phyloP scores from a whole-genome alignment of 208 protist species.

The Strigomonas oncopelti region DNA sequence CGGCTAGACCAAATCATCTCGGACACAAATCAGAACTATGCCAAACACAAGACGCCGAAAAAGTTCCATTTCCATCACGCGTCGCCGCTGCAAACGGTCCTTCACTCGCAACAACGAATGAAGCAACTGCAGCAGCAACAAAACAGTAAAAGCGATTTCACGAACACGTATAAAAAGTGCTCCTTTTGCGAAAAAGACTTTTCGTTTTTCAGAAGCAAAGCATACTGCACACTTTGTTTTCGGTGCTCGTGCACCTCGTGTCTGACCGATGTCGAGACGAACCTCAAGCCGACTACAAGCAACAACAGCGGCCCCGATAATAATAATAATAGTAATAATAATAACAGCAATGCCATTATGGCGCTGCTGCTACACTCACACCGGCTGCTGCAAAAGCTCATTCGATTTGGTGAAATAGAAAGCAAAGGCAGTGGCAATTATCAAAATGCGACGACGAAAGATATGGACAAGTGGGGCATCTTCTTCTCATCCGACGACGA shows the following conservation, averaged over 20 bases:
- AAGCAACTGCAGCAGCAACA: too few species aligned
- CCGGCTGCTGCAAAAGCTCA: constrained; percentile 2
- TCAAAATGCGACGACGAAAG: not conserved
- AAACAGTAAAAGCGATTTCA: not conserved
- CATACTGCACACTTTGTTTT: constrained; percentile 7
- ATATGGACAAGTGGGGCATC: constrained; percentile 1
- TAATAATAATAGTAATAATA: not conserved
- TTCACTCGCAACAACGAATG: too few species aligned
- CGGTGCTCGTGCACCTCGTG: constrained; percentile 3
- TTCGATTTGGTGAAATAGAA: constrained; percentile 2
- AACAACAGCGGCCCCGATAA: not conserved
- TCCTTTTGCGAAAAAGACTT: constrained; percentile 15
- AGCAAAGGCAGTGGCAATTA: not conserved
- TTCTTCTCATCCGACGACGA: not conserved
- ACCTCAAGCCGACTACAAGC: not conserved
- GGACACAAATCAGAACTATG: too few species aligned
- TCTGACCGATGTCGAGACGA: not conserved
- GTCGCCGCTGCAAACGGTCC: too few species aligned
- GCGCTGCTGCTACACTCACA: not conserved
- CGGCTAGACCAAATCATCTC: too few species aligned
- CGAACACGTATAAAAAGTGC: constrained; percentile 6
- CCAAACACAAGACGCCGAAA: too few species aligned
- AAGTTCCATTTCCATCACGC: too few species aligned
- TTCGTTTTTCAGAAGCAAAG: constrained; percentile 1
- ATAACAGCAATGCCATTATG: not conserved